Conservation (phyloP, 495 filamentous ascomycete species). For the Aspergillus sparsus region DNA sequence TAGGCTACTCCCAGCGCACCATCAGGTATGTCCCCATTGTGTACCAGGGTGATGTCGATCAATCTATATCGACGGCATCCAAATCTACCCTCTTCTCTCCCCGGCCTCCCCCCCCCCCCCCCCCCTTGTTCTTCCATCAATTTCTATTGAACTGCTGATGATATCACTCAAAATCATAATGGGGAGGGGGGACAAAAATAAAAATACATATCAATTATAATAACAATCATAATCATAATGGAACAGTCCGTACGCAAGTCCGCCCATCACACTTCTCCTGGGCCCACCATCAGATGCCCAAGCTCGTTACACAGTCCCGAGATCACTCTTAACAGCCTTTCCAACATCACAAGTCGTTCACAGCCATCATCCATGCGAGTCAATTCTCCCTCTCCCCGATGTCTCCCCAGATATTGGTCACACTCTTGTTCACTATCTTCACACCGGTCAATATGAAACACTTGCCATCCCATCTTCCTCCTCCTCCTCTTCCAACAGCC, state of each 20-base stretch:
- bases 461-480: neutral
- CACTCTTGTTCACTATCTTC: constrained; percentile 21
- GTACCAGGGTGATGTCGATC: too few species aligned
- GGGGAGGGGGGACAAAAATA: neutral
- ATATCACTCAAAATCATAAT: neutral
- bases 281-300: constrained; percentile 4
- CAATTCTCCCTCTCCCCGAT: constrained; percentile 8
- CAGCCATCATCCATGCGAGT: constrained; percentile 55
- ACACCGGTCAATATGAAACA: constrained; percentile 21
- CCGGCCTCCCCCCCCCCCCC: too few species aligned
- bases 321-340: constrained; percentile 15
- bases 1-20: constrained; percentile 6
- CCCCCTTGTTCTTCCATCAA: neutral
- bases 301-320: constrained; percentile 50
- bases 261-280: constrained; percentile 13
- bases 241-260: constrained; percentile 10
- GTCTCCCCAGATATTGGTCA: constrained; percentile 24
- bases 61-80: too few species aligned
- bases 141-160: neutral
- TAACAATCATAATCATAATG: neutral
- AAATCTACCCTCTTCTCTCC: neutral
- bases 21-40: constrained; percentile 2
- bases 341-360: constrained; percentile 54
- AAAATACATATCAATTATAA: too few species aligned
- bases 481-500: neutral